A percentile compares a stretch with the other conserved stretches of the same genome.
phyloP scores from a whole-genome alignment of 2,329 filamentous ascomycete species.

The Calonectria hawksworthii region DNA sequence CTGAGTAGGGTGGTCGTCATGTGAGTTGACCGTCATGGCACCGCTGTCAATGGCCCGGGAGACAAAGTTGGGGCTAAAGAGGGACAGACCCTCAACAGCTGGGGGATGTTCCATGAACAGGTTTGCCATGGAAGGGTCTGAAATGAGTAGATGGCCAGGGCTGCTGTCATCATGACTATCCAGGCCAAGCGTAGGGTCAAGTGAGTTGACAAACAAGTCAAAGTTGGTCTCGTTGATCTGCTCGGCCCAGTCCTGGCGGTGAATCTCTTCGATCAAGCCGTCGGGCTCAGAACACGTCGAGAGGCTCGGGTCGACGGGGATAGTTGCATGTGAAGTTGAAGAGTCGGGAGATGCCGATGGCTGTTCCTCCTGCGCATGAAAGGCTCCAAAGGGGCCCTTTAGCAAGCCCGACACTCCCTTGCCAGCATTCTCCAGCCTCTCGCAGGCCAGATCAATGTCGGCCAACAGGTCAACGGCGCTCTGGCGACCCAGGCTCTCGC shows the following conservation, averaged over 20 bases:
- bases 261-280: constrained; percentile 39
- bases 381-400: constrained; percentile 42
- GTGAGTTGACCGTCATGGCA: neutral
- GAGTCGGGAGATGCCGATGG: neutral
- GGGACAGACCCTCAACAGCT: constrained; percentile 38
- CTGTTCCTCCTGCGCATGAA: constrained; percentile 21
- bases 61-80: constrained; percentile 42
- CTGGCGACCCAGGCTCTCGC: constrained; percentile 47
- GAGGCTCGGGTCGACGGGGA: constrained; percentile 27
- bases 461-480: constrained; percentile 40
- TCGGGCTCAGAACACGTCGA: constrained; percentile 35
- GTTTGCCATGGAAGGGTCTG: constrained; percentile 29
- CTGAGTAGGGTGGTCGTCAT: neutral
- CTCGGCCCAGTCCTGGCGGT: constrained; percentile 38
- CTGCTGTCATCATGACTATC: constrained; percentile 7
- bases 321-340: constrained; percentile 21
- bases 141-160: constrained; percentile 21
- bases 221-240: constrained; percentile 36
- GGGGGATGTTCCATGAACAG: constrained; percentile 39
- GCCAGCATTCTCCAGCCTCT: constrained; percentile 19
- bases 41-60: constrained; percentile 37
- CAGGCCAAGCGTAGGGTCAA: constrained; percentile 31
- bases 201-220: constrained; percentile 36
- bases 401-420: constrained; percentile 12
- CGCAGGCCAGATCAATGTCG: constrained; percentile 44